Percentiles rank a stretch among this genome's conserved stretches.
Evolutionary conservation across 768 basidiomycete species (phyloP).

Genomic region (Suillus subalutaceus): DNA sequence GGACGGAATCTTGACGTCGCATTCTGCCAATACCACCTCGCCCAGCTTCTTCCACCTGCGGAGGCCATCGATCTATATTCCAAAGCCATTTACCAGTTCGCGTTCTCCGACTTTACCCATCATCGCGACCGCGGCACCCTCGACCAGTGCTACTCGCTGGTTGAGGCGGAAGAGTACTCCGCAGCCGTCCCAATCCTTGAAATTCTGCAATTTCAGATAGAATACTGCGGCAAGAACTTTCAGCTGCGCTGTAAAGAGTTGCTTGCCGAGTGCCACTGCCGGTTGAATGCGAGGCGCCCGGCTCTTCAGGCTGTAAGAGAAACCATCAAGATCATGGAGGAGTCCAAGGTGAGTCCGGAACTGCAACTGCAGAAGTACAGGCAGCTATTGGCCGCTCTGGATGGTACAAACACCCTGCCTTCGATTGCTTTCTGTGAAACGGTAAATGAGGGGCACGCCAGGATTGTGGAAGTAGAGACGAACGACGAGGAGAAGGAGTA

Average conservation of each 20-base stretch:
- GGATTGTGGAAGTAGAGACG: background rate
- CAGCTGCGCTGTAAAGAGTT: background rate
- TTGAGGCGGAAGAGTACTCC: background rate
- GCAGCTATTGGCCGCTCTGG: background rate
- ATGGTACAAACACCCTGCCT: background rate
- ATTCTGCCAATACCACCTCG: background rate
- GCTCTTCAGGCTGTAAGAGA: background rate
- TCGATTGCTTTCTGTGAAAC: background rate
- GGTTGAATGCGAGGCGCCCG: background rate
- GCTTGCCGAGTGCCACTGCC: background rate
- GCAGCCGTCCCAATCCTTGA: background rate
- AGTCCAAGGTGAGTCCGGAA: background rate
- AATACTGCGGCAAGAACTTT: background rate
- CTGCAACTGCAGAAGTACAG: background rate
- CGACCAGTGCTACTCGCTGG: background rate
- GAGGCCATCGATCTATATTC: background rate
- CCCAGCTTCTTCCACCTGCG: background rate
- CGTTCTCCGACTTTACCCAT: background rate
- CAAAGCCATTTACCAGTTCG: background rate
- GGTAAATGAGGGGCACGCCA: background rate
- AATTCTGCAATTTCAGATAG: background rate
- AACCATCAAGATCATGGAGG: background rate
- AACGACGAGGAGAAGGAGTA: background rate
- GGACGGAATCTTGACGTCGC: background rate
- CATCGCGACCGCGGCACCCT: background rate